Conservation (phyloP, 352 stramenopile species). For the Globisporangium heterothallicum region DNA sequence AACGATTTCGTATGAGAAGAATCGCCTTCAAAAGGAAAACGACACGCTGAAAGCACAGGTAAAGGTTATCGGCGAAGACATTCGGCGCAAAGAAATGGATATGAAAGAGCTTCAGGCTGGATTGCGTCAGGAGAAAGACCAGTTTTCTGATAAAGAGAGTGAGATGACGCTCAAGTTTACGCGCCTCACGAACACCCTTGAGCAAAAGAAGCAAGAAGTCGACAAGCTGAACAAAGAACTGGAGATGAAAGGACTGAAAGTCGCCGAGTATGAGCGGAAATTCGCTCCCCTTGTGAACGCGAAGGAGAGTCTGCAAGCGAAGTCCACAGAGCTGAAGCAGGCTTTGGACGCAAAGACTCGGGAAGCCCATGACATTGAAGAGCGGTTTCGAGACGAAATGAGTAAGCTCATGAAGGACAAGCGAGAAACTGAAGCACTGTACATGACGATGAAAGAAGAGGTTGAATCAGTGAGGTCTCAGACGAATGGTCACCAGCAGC, state of each 20-base stretch:
- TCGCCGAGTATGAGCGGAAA: slow-evolving; percentile 58
- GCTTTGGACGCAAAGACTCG: slow-evolving; percentile 41
- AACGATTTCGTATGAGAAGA: slow-evolving; percentile 45
- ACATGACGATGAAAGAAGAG: slow-evolving; percentile 48
- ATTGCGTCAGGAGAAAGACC: slow-evolving; percentile 22
- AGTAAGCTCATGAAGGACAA: slow-evolving; percentile 42
- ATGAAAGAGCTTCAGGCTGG: slow-evolving; percentile 27
- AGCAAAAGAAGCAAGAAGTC: slow-evolving; percentile 57
- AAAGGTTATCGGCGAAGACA: slow-evolving; percentile 38
- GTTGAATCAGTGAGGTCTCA: slow-evolving; percentile 36
- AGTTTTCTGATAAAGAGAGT: slow-evolving; percentile 24
- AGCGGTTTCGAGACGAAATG: slow-evolving; percentile 44
- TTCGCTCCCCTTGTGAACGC: slow-evolving; percentile 34
- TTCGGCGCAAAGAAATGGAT: slow-evolving; percentile 35
- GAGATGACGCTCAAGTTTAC: slow-evolving; percentile 26
- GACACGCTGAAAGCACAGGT: slow-evolving; percentile 33
- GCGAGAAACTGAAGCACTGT: slow-evolving; percentile 43
- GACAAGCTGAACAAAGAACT: slow-evolving; percentile 52
- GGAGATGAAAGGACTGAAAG: slow-evolving; percentile 36
- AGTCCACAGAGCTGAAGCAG: slow-evolving; percentile 51
- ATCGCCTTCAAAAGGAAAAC: slow-evolving; percentile 41
- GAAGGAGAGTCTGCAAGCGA: slow-evolving; percentile 51
- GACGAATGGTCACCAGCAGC: slow-evolving; percentile 27
- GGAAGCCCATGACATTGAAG: slow-evolving; percentile 48
- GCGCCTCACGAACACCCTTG: slow-evolving; percentile 24